Evolutionary conservation across 2,329 filamentous ascomycete species (phyloP).

Genomic region (Ophiostoma himal-ulmi): DNA sequence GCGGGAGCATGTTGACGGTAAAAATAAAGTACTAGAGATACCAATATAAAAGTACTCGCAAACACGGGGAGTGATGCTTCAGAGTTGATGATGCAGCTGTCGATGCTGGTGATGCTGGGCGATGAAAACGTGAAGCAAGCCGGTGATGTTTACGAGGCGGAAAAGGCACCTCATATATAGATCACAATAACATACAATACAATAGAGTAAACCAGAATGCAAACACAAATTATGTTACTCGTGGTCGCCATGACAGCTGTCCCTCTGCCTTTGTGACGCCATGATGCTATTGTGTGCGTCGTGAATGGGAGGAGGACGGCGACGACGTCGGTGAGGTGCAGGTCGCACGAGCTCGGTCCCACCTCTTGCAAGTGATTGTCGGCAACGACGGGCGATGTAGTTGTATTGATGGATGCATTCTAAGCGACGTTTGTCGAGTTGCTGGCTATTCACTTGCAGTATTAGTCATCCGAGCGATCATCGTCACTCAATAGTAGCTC

Average conservation of each 20-base stretch:
- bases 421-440: no score
- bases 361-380: not conserved
- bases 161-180: not conserved
- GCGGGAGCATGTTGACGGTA: not conserved
- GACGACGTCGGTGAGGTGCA: not conserved
- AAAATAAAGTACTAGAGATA: not conserved
- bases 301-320: slow-evolving; percentile 4
- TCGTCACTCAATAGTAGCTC: no score
- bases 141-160: not conserved
- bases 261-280: not conserved
- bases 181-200: not conserved
- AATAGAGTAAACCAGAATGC: not conserved
- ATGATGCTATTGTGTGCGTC: slow-evolving; percentile 12
- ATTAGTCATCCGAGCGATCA: not conserved
- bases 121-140: no score
- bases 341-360: not conserved
- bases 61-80: no score
- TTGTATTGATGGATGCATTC: no score
- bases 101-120: no score
- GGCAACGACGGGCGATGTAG: no score
- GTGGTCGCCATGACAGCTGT: not conserved
- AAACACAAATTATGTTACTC: not conserved
- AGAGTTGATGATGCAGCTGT: no score
- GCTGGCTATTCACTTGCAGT: no score
- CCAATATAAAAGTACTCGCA: no score